phyloP scores from a whole-genome alignment of 2,329 filamentous ascomycete genomes.

The Aspergillus sp. region DNA sequence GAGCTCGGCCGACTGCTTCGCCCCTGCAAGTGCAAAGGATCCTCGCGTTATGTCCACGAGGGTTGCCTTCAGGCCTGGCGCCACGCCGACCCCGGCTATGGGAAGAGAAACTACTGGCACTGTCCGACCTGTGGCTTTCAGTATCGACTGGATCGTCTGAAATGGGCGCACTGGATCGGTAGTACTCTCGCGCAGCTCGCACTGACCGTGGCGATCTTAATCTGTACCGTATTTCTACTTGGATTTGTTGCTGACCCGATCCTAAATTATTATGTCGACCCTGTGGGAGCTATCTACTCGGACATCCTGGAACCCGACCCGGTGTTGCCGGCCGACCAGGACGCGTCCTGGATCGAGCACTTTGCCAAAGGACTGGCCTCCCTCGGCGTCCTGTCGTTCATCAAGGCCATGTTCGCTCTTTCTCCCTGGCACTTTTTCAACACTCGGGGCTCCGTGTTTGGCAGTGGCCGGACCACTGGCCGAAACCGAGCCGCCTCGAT shows the following conservation, averaged over 20 bases:
- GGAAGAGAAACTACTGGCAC: constrained; percentile 72
- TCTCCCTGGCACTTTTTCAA: constrained; percentile 77
- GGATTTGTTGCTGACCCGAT: constrained; percentile 93
- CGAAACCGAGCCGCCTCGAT: constrained; percentile 76
- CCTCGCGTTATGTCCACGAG: constrained; percentile 91
- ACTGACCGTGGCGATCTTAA: constrained; percentile 70
- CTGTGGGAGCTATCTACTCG: constrained; percentile 61
- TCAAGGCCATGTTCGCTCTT: constrained; percentile 74
- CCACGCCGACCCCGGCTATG: constrained; percentile 64
- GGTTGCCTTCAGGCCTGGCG: constrained; percentile 84
- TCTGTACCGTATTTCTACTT: constrained; percentile 72
- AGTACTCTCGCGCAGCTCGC: constrained; percentile 65
- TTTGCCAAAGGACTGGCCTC: constrained; percentile 89
- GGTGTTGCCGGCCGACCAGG: constrained; percentile 42
- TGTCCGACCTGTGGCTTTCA: constrained; percentile 85
- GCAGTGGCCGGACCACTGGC: constrained; percentile 60
- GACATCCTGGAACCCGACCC: constrained; percentile 41
- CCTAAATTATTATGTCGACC: constrained; percentile 83
- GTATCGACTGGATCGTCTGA: constrained; percentile 76
- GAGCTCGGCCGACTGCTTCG: constrained; percentile 76
- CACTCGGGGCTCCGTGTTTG: constrained; percentile 60
- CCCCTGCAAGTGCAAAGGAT: constrained; percentile 91
- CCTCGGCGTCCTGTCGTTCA: constrained; percentile 78
- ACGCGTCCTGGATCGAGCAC: constrained; percentile 73
- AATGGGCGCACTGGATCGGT: constrained; percentile 69